Evolutionary conservation across 768 basidiomycete species (phyloP), one percentile per base, ranked within the genome.

Genomic region (Calocera viscosa): DNA sequence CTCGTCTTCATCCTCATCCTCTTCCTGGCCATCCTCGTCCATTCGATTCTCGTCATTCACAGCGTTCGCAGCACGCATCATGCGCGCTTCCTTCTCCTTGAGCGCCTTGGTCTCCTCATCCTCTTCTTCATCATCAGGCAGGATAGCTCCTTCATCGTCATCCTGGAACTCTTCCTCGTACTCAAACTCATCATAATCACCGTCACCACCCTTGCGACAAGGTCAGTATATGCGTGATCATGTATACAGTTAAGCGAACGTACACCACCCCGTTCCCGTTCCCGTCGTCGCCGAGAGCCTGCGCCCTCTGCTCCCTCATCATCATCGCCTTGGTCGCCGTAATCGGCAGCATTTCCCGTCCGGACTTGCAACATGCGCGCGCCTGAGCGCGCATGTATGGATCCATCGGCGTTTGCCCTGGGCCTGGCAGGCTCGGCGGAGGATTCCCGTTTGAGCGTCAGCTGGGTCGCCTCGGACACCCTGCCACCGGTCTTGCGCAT

Each of bases 91-190:
- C 30, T 60, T 60, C 19, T 60, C 53, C 19, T 60, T 60, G 12
- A 86, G 79, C 73, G 90, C 89, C 73, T 89, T 93, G 34, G 87
- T 84, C 73, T 92, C 91, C 70, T 92, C 89, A 66, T 93, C 74
- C 40, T 74, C 91, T 43, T 91, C 84, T 66, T 84, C 82, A 66
- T 89, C 88, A 14, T 84, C 82, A 17, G 82, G 82, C 75, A 85
- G 82, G 64, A 76, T 72, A 71, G 84, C 85, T 72, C 93, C 91
- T 35, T 94, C 91, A 68, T 94, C 91, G 71, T 94, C 91, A 1
- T 89, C 88, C 66, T 70, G 69, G 72, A 91, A 88, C 19, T 89
- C 87, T 72, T 88, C 89, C 72, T 93, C 90, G 70, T 84, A 93
- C 7, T 86, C 80, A 66, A 89, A 82, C 74, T 94, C 91, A 72